A percentile compares a stretch with the other conserved stretches of the same genome.
These are phyloP conservation scores for Yarrowia phangngaensis DNA, from an alignment of 805 yeast species.

Conservation along the genomic window DNA sequence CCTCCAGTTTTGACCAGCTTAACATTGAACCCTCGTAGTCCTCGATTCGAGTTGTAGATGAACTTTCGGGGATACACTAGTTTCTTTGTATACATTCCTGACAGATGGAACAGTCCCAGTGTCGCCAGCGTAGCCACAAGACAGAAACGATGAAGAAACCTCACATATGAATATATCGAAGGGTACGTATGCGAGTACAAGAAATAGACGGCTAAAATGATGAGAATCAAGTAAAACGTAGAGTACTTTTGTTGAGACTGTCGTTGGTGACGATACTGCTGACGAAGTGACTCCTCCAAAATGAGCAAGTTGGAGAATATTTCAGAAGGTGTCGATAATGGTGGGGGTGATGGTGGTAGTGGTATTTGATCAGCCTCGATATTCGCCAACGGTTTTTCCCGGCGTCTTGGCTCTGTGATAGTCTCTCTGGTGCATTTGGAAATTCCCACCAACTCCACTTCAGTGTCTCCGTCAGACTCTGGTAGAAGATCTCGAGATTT, in stretches of 20 bases:
- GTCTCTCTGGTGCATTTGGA: constrained; percentile 6
- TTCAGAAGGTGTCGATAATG: constrained; percentile 41
- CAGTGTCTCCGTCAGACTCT: constrained; percentile 21
- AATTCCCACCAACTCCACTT: constrained; percentile 13
- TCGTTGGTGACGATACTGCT: constrained; percentile 72
- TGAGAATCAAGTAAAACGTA: constrained; percentile 44
- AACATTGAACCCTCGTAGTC: constrained; percentile 76
- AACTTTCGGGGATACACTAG: constrained; percentile 78
- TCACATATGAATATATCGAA: constrained; percentile 39
- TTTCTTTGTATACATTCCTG: constrained; percentile 87
- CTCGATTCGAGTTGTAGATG: constrained; percentile 79
- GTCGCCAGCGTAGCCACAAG: constrained; percentile 63
- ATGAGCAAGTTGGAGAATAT: constrained; percentile 77
- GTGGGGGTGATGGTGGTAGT: constrained; percentile 18
- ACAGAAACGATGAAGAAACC: constrained; percentile 42
- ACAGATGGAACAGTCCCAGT: constrained; percentile 68
- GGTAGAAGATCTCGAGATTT: constrained; percentile 6
- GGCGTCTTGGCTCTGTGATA: constrained; percentile 12
- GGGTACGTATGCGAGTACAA: constrained; percentile 36
- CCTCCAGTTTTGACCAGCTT: constrained; percentile 49
- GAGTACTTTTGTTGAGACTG: constrained; percentile 60
- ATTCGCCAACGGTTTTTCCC: constrained; percentile 6
- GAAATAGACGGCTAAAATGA: constrained; percentile 35
- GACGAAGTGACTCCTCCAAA: constrained; percentile 78
- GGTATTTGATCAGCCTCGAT: constrained; percentile 10